A percentile compares a stretch with the other conserved stretches of the same genome.
phyloP scores from a whole-genome alignment of 805 yeast genomes.

The Nakazawaea anatomiae region DNA sequence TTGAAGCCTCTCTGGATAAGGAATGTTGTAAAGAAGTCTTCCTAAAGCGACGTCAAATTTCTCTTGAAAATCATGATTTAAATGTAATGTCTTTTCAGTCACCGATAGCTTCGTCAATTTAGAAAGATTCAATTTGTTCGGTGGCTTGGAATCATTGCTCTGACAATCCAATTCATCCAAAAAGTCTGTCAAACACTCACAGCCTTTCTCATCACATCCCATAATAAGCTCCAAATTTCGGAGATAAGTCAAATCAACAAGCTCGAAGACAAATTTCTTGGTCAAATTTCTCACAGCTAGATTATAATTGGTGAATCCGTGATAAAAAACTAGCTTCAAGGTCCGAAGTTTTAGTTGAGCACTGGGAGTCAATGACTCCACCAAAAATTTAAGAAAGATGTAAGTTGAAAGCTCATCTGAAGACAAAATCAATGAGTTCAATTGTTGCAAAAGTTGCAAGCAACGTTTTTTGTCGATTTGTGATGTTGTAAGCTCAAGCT shows the following conservation, averaged over 20 bases:
- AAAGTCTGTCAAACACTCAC: constrained; percentile 42
- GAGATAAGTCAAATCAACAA: constrained; percentile 24
- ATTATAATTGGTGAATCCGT: constrained; percentile 37
- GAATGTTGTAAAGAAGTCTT: constrained; percentile 31
- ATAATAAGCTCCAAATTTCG: constrained; percentile 42
- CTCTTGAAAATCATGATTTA: constrained; percentile 43
- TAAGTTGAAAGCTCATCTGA: constrained; percentile 30
- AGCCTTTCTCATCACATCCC: constrained; percentile 44
- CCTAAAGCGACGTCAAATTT: constrained; percentile 48
- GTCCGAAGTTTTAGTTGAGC: constrained; percentile 20
- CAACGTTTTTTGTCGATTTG: constrained; percentile 6
- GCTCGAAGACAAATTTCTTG: constrained; percentile 21
- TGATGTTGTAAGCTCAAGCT: neutral
- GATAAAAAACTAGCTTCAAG: constrained; percentile 38
- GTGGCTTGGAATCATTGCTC: constrained; percentile 14
- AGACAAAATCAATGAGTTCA: constrained; percentile 15
- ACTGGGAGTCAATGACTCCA: constrained; percentile 13
- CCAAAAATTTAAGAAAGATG: constrained; percentile 25
- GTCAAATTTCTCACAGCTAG: constrained; percentile 26
- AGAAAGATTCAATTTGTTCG: constrained; percentile 17
- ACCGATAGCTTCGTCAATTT: constrained; percentile 31
- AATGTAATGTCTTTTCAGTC: constrained; percentile 25
- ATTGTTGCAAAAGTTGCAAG: neutral
- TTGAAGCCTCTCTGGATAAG: constrained; percentile 26
- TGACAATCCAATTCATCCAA: constrained; percentile 28